These are phyloP conservation scores for Lepidium africanum DNA, from an alignment of 345 rosid species.

Conservation along the genomic window DNA sequence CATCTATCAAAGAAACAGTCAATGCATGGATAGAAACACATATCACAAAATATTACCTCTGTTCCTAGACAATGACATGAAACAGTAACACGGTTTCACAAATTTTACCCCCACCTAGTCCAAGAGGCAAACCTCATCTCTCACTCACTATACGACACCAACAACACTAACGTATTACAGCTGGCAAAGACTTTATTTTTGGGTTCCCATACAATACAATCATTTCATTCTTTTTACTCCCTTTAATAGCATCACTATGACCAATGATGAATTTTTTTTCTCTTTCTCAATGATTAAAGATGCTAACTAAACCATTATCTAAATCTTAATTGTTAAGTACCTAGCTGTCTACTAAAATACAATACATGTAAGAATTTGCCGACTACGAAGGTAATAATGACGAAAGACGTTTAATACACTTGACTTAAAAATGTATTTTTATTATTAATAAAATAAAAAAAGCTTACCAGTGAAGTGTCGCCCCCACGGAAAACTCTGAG, in stretches of 20 bases:
- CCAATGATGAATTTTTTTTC: neutral
- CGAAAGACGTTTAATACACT: neutral
- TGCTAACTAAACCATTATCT: neutral
- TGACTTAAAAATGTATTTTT: neutral
- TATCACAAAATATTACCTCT: neutral
- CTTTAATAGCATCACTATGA: constrained; percentile 18
- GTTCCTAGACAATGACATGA: constrained; percentile 17
- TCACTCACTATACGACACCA: constrained; percentile 27
- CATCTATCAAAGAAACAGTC: constrained; percentile 17
- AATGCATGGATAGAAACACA: constrained; percentile 23
- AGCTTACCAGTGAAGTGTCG: constrained; percentile 56
- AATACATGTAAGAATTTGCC: neutral
- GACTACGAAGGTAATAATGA: neutral
- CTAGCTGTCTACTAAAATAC: neutral
- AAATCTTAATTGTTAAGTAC: constrained; percentile 2
- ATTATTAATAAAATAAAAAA: neutral
- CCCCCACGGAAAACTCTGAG: constrained; percentile 58
- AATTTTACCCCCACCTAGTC: constrained; percentile 8
- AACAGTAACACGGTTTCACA: neutral
- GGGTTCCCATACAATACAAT: constrained; percentile 16
- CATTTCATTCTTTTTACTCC: neutral
- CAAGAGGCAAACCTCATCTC: constrained; percentile 7
- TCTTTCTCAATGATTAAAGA: constrained; percentile 5
- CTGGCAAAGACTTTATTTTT: constrained; percentile 12
- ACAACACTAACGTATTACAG: constrained; percentile 25